Evolutionary conservation across 768 basidiomycete genomes (phyloP).

Genomic region (Scleroderma bovista): DNA sequence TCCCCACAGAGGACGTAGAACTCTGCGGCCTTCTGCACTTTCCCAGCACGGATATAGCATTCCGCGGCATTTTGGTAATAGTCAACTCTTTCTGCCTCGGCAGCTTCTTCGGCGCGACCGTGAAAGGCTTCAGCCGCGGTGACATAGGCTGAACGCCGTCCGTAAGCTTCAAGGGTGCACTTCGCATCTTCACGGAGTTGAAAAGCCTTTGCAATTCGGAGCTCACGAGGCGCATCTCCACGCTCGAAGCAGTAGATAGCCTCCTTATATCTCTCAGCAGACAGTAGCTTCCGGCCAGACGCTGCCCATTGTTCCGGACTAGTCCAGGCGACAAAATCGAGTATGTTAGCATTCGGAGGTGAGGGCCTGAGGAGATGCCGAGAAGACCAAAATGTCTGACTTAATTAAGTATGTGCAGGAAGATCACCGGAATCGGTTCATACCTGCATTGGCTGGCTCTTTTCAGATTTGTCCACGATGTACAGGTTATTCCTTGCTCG

Average conservation of each 20-base stretch:
- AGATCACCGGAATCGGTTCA: slow-evolving; percentile 8
- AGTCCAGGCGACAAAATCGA: slow-evolving; percentile 51
- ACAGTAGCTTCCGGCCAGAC: slow-evolving; percentile 36
- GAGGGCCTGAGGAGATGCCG: slow-evolving; percentile 42
- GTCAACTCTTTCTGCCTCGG: slow-evolving; percentile 21
- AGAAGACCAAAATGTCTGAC: slow-evolving; percentile 47
- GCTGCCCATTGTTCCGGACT: slow-evolving; percentile 41
- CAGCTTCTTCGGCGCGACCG: slow-evolving; percentile 31
- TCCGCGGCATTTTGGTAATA: slow-evolving; percentile 43
- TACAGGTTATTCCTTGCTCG: slow-evolving; percentile 64
- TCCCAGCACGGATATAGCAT: slow-evolving; percentile 38
- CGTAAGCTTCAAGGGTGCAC: slow-evolving; percentile 20
- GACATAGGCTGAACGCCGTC: slow-evolving; percentile 33
- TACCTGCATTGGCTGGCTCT: slow-evolving; percentile 54
- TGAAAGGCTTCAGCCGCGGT: slow-evolving; percentile 47
- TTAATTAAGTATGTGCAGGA: slow-evolving; percentile 26
- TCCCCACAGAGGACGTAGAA: slow-evolving; percentile 38
- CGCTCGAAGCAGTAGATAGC: slow-evolving; percentile 50
- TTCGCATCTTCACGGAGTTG: slow-evolving; percentile 48
- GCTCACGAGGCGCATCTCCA: slow-evolving; percentile 39
- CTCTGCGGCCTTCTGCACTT: slow-evolving; percentile 39
- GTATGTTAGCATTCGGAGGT: slow-evolving; percentile 42
- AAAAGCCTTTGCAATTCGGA: slow-evolving; percentile 46
- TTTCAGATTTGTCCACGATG: slow-evolving; percentile 58
- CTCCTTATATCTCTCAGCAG: slow-evolving; percentile 37